These are phyloP conservation scores for Colletotrichum lentis DNA, from an alignment of 2,329 filamentous ascomycete genomes.

Conservation along the genomic window DNA sequence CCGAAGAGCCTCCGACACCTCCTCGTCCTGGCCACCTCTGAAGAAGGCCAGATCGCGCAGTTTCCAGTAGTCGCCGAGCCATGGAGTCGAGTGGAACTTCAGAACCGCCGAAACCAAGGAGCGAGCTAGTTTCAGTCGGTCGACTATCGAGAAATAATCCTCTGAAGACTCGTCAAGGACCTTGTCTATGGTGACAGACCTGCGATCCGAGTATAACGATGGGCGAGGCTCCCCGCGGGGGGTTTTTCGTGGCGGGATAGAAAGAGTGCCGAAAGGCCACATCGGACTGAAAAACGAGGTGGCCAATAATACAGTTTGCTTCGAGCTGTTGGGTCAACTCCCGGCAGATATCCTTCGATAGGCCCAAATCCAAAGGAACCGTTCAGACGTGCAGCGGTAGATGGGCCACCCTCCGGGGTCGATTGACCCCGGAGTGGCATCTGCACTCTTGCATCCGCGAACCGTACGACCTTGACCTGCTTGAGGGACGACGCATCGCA, in stretches of 20 bases:
- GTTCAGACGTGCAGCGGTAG: no score
- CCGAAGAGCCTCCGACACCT: background rate
- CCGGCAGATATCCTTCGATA: conserved; percentile 20
- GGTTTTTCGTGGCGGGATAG: background rate
- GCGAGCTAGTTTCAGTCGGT: conserved; percentile 9
- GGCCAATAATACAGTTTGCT: conserved; percentile 4
- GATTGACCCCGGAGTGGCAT: background rate
- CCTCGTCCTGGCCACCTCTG: background rate
- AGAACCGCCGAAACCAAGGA: conserved; percentile 13
- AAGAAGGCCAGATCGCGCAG: conserved; percentile 26
- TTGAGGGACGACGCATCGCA: background rate
- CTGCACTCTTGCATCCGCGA: conserved; percentile 11
- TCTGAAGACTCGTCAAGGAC: background rate
- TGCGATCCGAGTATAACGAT: background rate
- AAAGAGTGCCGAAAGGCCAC: conserved; percentile 12
- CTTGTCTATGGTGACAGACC: background rate
- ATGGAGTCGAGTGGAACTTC: conserved; percentile 31
- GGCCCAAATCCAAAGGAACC: conserved; percentile 10
- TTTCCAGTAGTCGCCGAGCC: conserved; percentile 21
- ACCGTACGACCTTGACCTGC: conserved; percentile 7
- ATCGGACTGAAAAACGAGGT: conserved; percentile 13
- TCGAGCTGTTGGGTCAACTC: conserved; percentile 8
- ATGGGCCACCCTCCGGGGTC: no score
- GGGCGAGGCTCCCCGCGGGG: background rate
- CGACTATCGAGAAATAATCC: background rate